These are phyloP conservation scores for Torulaspora gathmanii DNA, from an alignment of 805 yeast species.

Conservation along the genomic window DNA sequence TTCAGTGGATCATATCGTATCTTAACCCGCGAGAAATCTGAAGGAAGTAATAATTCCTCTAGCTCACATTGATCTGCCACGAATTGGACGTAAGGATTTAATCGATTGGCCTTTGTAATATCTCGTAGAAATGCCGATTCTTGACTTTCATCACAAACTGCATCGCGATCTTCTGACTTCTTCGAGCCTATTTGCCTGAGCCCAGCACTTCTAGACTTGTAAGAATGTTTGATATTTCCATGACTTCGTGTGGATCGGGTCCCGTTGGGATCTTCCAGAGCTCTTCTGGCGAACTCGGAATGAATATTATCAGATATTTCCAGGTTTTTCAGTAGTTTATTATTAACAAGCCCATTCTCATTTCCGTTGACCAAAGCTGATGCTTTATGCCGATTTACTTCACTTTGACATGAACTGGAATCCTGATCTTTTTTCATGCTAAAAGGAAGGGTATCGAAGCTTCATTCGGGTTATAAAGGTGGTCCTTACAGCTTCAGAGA, in stretches of 20 bases:
- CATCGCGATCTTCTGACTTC: background rate
- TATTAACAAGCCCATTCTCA: conserved; percentile 3
- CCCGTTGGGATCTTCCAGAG: conserved; percentile 8
- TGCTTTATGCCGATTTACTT: background rate
- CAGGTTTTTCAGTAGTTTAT: conserved; percentile 18
- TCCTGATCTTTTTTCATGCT: conserved; percentile 4
- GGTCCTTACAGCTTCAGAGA: background rate
- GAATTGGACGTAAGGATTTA: conserved; percentile 28
- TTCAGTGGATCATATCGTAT: conserved; percentile 27
- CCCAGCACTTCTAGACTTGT: background rate
- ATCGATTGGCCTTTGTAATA: conserved; percentile 17
- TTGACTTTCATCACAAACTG: background rate
- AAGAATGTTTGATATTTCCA: conserved; percentile 5
- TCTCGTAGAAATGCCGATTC: conserved; percentile 9
- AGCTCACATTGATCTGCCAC: conserved; percentile 1
- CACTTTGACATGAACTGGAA: background rate
- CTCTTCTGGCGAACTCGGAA: conserved; percentile 16
- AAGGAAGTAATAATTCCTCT: conserved; percentile 11
- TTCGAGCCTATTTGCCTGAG: background rate
- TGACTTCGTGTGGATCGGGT: conserved; percentile 7
- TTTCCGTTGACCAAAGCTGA: background rate
- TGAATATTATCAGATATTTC: conserved; percentile 28
- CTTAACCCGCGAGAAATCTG: conserved; percentile 18
- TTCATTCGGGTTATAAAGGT: conserved; percentile 7
- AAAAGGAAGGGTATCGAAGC: conserved; percentile 5